Conservation (phyloP, 176 grass and related monocot genomes). For the Melocanna baccifera region DNA sequence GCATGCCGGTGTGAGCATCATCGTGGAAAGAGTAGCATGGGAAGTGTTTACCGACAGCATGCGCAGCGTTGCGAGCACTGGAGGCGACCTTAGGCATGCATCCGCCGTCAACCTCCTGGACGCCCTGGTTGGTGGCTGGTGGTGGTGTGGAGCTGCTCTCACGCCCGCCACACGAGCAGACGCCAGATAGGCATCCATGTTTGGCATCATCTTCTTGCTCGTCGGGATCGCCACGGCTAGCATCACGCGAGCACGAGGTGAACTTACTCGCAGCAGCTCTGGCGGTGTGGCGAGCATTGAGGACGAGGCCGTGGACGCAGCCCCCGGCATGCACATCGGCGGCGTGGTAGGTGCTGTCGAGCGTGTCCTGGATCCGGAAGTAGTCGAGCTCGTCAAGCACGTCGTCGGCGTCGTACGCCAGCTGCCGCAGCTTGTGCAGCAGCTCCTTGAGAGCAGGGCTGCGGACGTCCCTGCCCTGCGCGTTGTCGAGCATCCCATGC, state of each 20-base stretch:
- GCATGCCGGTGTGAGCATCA: too few species aligned
- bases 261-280: background rate
- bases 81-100: too few species aligned
- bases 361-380: slow-evolving; percentile 25
- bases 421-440: background rate
- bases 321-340: background rate
- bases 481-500: background rate
- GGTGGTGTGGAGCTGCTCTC: too few species aligned
- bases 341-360: background rate
- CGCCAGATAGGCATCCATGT: background rate
- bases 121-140: too few species aligned
- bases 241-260: background rate
- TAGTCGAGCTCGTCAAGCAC: slow-evolving; percentile 3
- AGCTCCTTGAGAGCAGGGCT: background rate
- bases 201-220: background rate
- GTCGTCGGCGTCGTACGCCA: too few species aligned
- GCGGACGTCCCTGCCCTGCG: background rate
- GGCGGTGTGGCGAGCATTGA: background rate
- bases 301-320: background rate
- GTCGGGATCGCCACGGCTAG: background rate
- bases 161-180: too few species aligned
- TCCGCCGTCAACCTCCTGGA: too few species aligned
- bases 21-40: background rate
- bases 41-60: background rate
- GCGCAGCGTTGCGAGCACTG: background rate